These are phyloP conservation scores for Fraxinus platypoda DNA, from an alignment of 305 asterid genomes.

Conservation along the genomic window DNA sequence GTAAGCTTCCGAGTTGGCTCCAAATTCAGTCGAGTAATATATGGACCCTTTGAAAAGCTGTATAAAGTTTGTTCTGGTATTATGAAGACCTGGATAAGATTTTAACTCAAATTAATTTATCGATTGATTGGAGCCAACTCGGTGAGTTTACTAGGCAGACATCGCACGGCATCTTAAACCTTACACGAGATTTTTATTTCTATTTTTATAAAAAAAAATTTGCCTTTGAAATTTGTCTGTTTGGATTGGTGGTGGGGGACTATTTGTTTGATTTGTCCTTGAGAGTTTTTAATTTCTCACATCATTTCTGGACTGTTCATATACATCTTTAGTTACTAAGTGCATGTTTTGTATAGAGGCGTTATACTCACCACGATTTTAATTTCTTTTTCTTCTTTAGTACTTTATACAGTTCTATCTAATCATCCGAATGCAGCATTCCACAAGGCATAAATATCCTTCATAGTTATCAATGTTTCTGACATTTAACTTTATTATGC, in stretches of 20 bases:
- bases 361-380: not conserved
- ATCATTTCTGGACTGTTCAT: not conserved
- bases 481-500: not conserved
- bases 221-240: not conserved
- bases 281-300: not conserved
- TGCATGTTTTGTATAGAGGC: not conserved
- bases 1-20: conserved; percentile 70
- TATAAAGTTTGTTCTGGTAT: conserved; percentile 52
- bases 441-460: not conserved
- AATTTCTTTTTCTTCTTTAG: not conserved
- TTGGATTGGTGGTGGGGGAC: not conserved
- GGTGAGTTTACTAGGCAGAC: conserved; percentile 54
- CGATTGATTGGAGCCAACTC: conserved; percentile 59
- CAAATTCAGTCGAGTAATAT: conserved; percentile 23
- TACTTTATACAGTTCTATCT: not conserved
- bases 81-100: conserved; percentile 56
- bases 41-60: conserved; percentile 47
- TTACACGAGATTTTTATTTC: conserved; percentile 10
- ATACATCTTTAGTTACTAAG: not conserved
- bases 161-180: conserved; percentile 25
- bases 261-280: not conserved
- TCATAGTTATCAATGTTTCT: not conserved
- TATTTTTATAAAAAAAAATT: not conserved
- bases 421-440: not conserved
- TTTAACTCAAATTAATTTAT: conserved; percentile 39